These are phyloP conservation scores for Xylaria cubensis DNA, from an alignment of 495 filamentous ascomycete species.

Conservation along the genomic window DNA sequence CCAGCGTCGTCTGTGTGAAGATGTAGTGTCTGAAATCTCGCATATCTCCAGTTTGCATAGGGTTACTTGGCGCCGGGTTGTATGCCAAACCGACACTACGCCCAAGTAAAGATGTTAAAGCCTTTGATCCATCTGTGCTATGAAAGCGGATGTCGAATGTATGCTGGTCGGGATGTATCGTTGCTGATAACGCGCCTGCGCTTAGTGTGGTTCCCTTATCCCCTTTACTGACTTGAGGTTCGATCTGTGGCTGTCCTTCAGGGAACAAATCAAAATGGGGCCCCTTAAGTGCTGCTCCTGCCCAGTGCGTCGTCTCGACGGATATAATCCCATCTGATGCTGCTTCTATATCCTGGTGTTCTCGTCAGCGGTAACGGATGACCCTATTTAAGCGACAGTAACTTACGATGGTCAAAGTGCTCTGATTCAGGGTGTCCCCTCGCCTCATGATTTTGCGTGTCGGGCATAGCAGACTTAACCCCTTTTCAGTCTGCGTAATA, in stretches of 20 bases:
- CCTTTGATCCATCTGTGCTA: conserved; percentile 51
- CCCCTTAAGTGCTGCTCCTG: conserved; percentile 59
- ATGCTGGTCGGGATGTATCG: conserved; percentile 58
- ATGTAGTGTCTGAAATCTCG: conserved; percentile 63
- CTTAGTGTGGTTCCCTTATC: conserved; percentile 58
- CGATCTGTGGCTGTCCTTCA: conserved; percentile 51
- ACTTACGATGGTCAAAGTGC: conserved; percentile 55
- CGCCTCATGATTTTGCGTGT: conserved; percentile 53
- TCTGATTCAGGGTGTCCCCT: conserved; percentile 65
- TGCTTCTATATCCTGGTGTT: conserved; percentile 57
- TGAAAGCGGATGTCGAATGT: conserved; percentile 65
- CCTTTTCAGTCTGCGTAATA: conserved; percentile 48
- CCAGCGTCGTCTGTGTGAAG: conserved; percentile 66
- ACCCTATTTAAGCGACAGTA: neutral
- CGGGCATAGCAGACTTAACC: conserved; percentile 56
- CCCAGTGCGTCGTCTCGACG: conserved; percentile 70
- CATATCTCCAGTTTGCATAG: conserved; percentile 61
- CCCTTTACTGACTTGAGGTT: conserved; percentile 55
- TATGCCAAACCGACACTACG: conserved; percentile 67
- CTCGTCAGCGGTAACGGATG: conserved; percentile 41
- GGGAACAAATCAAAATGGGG: conserved; percentile 70
- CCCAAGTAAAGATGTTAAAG: conserved; percentile 64
- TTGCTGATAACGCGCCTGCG: conserved; percentile 62
- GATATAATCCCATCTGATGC: conserved; percentile 66
- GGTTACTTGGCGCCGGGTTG: conserved; percentile 55